Conservation (phyloP, 148 eudicot species). For the Pouteria glomerata region DNA sequence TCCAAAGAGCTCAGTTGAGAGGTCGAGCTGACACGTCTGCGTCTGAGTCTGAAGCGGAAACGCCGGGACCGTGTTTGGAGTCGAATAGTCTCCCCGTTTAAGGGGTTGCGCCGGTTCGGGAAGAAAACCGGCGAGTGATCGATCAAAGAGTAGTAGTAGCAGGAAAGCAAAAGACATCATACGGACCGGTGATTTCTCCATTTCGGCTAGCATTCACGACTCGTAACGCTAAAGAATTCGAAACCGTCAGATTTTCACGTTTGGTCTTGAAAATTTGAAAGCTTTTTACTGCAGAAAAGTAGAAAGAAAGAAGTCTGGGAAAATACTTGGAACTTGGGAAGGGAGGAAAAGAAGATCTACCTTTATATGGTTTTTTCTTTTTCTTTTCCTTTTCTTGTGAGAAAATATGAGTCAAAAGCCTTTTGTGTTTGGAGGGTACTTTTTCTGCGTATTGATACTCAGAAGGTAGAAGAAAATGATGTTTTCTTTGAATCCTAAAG, state of each 20-base stretch:
- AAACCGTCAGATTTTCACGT: neutral
- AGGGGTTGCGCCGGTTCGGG: constrained; percentile 68
- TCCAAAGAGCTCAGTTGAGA: constrained; percentile 87
- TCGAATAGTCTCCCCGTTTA: constrained; percentile 33
- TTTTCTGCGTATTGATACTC: neutral
- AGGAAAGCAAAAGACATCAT: neutral
- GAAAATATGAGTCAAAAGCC: neutral
- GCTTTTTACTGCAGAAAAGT: neutral
- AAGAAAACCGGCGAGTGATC: constrained; percentile 39
- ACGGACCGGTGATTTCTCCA: neutral
- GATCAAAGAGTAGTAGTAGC: neutral
- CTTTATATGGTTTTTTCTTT: neutral
- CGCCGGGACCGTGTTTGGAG: constrained; percentile 77
- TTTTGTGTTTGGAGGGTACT: neutral
- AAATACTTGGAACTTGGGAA: neutral
- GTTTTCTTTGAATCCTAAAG: neutral
- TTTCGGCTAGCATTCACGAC: neutral
- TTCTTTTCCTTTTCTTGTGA: neutral
- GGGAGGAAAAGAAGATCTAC: neutral
- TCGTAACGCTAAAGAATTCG: neutral
- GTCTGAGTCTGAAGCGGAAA: constrained; percentile 56
- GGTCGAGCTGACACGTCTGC: constrained; percentile 62
- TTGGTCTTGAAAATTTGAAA: neutral
- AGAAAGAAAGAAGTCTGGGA: neutral
- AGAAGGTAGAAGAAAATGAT: neutral